Conservation (phyloP, 805 yeast species). For the Huiozyma naganishii region DNA sequence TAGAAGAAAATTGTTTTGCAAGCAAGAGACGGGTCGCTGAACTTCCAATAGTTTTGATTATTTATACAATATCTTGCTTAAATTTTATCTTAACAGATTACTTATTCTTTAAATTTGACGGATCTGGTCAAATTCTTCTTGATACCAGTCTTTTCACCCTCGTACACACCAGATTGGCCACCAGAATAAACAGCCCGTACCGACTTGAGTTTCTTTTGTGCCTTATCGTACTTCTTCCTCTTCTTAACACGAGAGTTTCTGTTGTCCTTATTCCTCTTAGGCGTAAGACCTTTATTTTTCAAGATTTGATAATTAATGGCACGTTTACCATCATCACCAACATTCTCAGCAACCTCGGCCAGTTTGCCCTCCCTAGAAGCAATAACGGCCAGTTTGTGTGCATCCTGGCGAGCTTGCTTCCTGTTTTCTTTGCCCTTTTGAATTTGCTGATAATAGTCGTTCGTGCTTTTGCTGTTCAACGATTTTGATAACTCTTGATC, state of each 20-base stretch:
- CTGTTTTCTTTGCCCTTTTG: constrained; percentile 37
- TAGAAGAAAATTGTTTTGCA: no score
- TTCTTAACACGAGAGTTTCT: constrained; percentile 95
- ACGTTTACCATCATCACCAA: constrained; percentile 80
- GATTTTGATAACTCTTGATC: constrained; percentile 35
- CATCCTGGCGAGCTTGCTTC: constrained; percentile 44
- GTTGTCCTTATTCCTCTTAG: constrained; percentile 84
- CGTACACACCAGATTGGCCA: constrained; percentile 64
- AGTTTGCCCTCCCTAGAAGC: constrained; percentile 83
- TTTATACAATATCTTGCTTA: background rate
- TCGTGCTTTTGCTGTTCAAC: constrained; percentile 38
- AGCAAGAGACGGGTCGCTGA: no score
- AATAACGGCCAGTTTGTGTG: constrained; percentile 58
- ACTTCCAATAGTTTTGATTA: background rate
- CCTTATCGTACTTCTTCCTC: constrained; percentile 93
- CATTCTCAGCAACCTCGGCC: constrained; percentile 50
- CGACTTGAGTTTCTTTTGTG: constrained; percentile 86
- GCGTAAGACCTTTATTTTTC: constrained; percentile 93
- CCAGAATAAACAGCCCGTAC: constrained; percentile 79
- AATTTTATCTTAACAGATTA: background rate
- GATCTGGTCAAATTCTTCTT: constrained; percentile 87
- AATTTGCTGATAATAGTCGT: constrained; percentile 48
- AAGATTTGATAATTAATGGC: constrained; percentile 90
- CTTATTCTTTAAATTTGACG: constrained; percentile 45
- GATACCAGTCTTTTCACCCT: constrained; percentile 95